phyloP scores from a whole-genome alignment of 495 filamentous ascomycete species.

The Glonium stellatum region DNA sequence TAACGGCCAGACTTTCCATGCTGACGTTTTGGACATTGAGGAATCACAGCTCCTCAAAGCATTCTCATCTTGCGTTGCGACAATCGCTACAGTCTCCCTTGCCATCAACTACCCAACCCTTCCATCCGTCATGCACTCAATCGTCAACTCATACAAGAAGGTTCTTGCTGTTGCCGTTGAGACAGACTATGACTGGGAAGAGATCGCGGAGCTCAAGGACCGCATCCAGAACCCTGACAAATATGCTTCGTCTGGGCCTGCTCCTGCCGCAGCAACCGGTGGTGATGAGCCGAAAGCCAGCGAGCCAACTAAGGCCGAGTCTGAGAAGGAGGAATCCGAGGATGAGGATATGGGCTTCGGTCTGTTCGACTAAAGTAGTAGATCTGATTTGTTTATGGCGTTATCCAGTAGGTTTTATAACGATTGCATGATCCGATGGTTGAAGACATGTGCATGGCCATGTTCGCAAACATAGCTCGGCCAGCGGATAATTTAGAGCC shows the following conservation, averaged over 20 bases:
- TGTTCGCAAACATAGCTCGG: conserved; percentile 15
- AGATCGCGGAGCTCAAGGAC: conserved; percentile 96
- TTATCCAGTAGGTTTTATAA: neutral
- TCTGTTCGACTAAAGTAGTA: conserved; percentile 52
- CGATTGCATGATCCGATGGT: neutral
- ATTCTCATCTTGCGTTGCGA: conserved; percentile 73
- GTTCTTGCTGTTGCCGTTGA: conserved; percentile 80
- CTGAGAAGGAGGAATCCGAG: conserved; percentile 54
- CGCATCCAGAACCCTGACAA: conserved; percentile 97
- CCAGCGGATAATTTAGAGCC: conserved; percentile 14
- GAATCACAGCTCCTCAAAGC: conserved; percentile 84
- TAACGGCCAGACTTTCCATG: conserved; percentile 80
- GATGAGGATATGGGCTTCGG: conserved; percentile 56
- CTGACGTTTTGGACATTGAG: conserved; percentile 81
- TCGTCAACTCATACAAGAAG: conserved; percentile 98
- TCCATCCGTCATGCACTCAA: conserved; percentile 89
- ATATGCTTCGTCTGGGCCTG: conserved; percentile 75
- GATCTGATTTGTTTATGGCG: neutral
- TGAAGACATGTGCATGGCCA: neutral
- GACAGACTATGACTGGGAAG: conserved; percentile 90
- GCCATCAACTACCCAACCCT: conserved; percentile 91
- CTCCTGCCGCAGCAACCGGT: conserved; percentile 30
- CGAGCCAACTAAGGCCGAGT: conserved; percentile 42
- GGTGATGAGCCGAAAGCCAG: conserved; percentile 43
- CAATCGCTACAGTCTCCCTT: conserved; percentile 85